A percentile compares a stretch with the other conserved stretches of the same genome.
Conservation (phyloP, 2,329 filamentous ascomycete genomes). For the Coleophoma cylindrospora region DNA sequence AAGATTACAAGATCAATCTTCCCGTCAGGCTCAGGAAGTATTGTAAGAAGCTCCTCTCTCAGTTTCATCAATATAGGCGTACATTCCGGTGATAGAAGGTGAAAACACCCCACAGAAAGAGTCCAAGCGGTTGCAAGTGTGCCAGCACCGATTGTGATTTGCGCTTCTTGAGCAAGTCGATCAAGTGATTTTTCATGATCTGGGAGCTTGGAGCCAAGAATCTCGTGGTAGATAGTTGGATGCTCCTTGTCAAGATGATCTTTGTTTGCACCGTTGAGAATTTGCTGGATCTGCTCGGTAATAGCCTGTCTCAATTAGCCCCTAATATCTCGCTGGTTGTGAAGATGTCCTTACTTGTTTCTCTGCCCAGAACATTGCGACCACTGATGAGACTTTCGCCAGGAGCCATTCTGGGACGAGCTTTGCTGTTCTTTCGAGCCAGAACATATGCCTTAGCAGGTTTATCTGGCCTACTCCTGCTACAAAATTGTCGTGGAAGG, state of each 20-base stretch:
- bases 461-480: no score
- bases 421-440: background rate
- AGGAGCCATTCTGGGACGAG: background rate
- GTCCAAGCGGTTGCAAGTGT: constrained; percentile 29
- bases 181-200: constrained; percentile 24
- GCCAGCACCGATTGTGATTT: constrained; percentile 27
- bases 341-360: no score
- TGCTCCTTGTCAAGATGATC: background rate
- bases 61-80: constrained; percentile 22
- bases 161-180: constrained; percentile 28
- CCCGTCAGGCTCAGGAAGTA: constrained; percentile 2
- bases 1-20: constrained; percentile 7
- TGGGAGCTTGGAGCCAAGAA: constrained; percentile 23
- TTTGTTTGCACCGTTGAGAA: no score
- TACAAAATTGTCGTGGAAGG: constrained; percentile 1
- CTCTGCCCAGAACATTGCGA: no score
- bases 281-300: background rate
- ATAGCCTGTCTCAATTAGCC: background rate
- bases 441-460: no score
- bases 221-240: constrained; percentile 16
- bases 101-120: constrained; percentile 27
- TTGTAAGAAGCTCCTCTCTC: constrained; percentile 17
- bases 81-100: constrained; percentile 26
- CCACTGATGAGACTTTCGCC: background rate
- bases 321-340: background rate